phyloP scores from a whole-genome alignment of 768 basidiomycete species.

The Kwoniella mangroviensis region DNA sequence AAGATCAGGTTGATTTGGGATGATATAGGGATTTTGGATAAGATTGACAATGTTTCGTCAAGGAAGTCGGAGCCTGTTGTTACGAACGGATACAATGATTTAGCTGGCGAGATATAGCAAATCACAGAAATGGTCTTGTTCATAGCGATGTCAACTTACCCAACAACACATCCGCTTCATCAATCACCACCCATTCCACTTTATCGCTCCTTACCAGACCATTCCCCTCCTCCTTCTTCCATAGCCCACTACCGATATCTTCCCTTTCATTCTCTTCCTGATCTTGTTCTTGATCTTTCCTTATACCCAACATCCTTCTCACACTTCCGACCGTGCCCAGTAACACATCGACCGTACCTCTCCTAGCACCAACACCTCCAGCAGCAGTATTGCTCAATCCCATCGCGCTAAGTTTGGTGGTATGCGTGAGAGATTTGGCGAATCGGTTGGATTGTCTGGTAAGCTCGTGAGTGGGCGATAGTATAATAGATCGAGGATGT shows the following conservation, averaged over 20 bases:
- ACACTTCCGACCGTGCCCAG: constrained; percentile 66
- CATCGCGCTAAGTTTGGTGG: constrained; percentile 73
- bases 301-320: constrained; percentile 68
- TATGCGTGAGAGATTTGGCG: constrained; percentile 75
- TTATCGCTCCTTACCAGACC: constrained; percentile 67
- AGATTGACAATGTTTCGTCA: constrained; percentile 70
- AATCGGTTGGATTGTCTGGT: constrained; percentile 75
- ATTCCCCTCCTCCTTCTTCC: constrained; percentile 35
- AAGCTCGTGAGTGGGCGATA: constrained; percentile 89
- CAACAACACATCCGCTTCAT: constrained; percentile 89
- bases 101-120: not conserved
- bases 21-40: constrained; percentile 63
- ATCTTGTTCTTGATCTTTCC: constrained; percentile 58
- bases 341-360: constrained; percentile 56
- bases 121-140: too few relatives aligned
- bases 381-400: constrained; percentile 61
- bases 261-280: constrained; percentile 54
- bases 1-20: constrained; percentile 74
- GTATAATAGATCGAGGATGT: constrained; percentile 76
- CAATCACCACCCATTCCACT: constrained; percentile 86
- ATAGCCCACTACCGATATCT: constrained; percentile 38
- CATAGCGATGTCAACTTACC: constrained; percentile 61
- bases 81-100: not conserved
- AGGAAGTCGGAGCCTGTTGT: constrained; percentile 77
- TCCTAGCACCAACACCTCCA: constrained; percentile 30